Conservation (phyloP, 2,329 filamentous ascomycete species). For the Sporothrix dimorphospora region DNA sequence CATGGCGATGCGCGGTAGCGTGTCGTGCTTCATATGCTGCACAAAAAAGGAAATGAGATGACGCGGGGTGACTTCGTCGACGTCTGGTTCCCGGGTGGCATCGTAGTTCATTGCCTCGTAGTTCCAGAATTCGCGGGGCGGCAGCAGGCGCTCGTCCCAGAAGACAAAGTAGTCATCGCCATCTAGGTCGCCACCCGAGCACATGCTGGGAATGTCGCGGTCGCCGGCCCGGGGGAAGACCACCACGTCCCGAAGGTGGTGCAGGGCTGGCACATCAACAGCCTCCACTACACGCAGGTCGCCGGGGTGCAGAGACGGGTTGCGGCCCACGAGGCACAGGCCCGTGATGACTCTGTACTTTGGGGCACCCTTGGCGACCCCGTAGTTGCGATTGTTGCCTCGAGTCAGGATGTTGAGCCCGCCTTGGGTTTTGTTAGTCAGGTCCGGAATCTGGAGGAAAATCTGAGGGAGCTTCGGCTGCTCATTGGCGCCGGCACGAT, state of each 20-base stretch:
- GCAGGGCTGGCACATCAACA: constrained; percentile 72
- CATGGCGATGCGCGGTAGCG: constrained; percentile 75
- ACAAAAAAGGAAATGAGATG: constrained; percentile 88
- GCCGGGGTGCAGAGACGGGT: constrained; percentile 90
- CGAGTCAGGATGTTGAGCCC: constrained; percentile 39
- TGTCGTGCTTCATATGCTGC: constrained; percentile 88
- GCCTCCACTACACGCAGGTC: constrained; percentile 88
- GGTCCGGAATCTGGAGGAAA: constrained; percentile 77
- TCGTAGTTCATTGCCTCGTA: constrained; percentile 77
- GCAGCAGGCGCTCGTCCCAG: constrained; percentile 80
- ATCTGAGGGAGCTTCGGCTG: constrained; percentile 73
- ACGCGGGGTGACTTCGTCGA: constrained; percentile 67
- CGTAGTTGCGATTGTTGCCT: neutral
- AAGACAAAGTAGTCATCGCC: constrained; percentile 95
- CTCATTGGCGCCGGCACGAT: constrained; percentile 43
- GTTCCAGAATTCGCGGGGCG: constrained; percentile 60
- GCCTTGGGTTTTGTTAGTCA: constrained; percentile 41
- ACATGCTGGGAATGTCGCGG: constrained; percentile 84
- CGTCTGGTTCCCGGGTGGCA: constrained; percentile 57
- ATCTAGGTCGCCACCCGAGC: constrained; percentile 92
- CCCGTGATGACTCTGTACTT: constrained; percentile 70
- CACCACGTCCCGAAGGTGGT: constrained; percentile 80
- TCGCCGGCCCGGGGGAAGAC: constrained; percentile 66
- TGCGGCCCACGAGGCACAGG: constrained; percentile 82
- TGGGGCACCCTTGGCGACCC: constrained; percentile 32